Percentiles rank a stretch among this genome's conserved stretches.
These are phyloP conservation scores for Phytophthora fragariae DNA, from an alignment of 352 stramenopile species.

Conservation along the genomic window DNA sequence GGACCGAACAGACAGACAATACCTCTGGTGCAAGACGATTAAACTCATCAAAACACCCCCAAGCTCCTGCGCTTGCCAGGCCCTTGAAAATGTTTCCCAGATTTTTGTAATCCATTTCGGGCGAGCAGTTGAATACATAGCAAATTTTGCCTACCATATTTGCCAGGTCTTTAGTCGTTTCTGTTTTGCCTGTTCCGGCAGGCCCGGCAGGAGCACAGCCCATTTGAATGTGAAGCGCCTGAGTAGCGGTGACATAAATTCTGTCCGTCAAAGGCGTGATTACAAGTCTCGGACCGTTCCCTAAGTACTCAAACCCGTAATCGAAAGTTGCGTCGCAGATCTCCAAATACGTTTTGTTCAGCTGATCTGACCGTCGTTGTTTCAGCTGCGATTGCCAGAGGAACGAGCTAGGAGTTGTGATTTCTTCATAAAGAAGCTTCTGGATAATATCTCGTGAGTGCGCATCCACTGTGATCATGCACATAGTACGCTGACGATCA, in stretches of 20 bases:
- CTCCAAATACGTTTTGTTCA: conserved; percentile 72
- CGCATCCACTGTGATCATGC: conserved; percentile 95
- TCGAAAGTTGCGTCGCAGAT: conserved; percentile 94
- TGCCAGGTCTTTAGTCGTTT: conserved; percentile 95
- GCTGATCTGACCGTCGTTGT: conserved; percentile 54
- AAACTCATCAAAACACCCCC: conserved; percentile 98
- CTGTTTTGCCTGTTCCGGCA: conserved; percentile 94
- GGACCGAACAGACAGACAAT: conserved; percentile 92
- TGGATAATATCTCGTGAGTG: conserved; percentile 93
- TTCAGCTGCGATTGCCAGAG: conserved; percentile 96
- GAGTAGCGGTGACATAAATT: conserved; percentile 96
- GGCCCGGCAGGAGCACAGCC: conserved; percentile 93
- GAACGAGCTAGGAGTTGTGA: conserved; percentile 79
- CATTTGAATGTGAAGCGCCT: conserved; percentile 95
- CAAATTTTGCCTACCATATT: conserved; percentile 94
- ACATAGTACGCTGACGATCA: conserved; percentile 94
- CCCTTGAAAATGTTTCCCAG: conserved; percentile 97
- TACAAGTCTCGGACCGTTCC: conserved; percentile 93
- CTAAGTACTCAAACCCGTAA: conserved; percentile 97
- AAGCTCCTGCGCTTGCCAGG: conserved; percentile 91
- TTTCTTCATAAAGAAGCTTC: conserved; percentile 90
- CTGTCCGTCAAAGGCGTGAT: conserved; percentile 95
- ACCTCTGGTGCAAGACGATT: conserved; percentile 94
- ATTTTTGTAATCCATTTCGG: conserved; percentile 97
- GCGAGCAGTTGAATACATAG: conserved; percentile 96